Evolutionary conservation across 176 grass and related monocot genomes (phyloP), one percentile per base, ranked within the genome.

Genomic region (Dactylis glomerata): DNA sequence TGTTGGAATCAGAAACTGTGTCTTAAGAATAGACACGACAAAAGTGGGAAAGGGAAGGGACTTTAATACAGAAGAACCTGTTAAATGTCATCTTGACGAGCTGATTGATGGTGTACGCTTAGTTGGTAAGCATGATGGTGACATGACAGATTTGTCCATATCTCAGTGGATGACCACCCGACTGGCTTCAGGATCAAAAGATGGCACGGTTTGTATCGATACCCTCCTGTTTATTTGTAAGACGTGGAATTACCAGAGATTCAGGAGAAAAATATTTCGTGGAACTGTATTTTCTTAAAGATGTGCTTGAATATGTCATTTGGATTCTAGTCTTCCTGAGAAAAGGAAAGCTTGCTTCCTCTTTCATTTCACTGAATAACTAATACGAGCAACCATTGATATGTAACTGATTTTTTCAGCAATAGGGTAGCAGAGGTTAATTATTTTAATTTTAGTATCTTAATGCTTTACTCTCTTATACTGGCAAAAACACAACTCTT

Each of bases 161-260:
- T 99, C 93, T 78, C 97, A 99, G 86, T 99, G 97, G 97, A 99
- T 99, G 97, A 95, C 86, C 49, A 99, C 93, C 8, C 93, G 97
- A 57, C 78, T 99, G 32, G 97, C 90, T 68, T 99, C 97, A 49
- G 89, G 91, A 86, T 96, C 97, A 84, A 99, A 96, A 84, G 97
- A 99, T 89, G 97, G 97, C 87, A 96, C 51, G 91, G 97, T 99
- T 86, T 83, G 91, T 96, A 66, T 55, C 51, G 57, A 77, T 61
- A 23, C 58, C 54, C 23, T 79, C 65, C 32, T 87, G 19, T 41
- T 32, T 51, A 78, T 85, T 47, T 78, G 46, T 20, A 42, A 16
- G 66, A 38, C 2, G 61, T 80, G 10, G 20, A 20, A 54, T 71
- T 70, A 16, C 45, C 42, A 47, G 24, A 73, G 36, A 69, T 10